A percentile compares a stretch with the other conserved stretches of the same genome.
Evolutionary conservation across 768 basidiomycete genomes (phyloP).

Genomic region (Mycena rebaudengoi): DNA sequence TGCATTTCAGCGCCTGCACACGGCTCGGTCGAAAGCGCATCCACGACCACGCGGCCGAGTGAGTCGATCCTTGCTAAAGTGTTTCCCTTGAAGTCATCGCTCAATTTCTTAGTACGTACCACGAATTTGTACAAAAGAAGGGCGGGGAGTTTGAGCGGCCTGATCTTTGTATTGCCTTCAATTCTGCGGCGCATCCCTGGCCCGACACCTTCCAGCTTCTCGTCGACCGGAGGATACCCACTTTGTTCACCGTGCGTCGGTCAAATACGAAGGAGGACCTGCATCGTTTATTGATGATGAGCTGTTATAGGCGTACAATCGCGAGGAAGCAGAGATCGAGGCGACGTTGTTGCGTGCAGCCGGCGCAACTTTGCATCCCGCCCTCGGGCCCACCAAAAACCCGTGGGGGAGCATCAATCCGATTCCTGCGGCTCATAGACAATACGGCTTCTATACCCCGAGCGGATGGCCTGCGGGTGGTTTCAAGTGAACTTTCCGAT

Average conservation of each 20-base stretch:
- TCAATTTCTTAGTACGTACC: slow-evolving; percentile 18
- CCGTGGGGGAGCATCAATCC: slow-evolving; percentile 28
- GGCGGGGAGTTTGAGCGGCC: slow-evolving; percentile 17
- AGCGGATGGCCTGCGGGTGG: slow-evolving; percentile 49
- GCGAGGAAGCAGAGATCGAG: slow-evolving; percentile 26
- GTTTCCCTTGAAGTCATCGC: background rate
- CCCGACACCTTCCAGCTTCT: slow-evolving; percentile 17
- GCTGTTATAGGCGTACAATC: slow-evolving; percentile 16
- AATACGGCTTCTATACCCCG: slow-evolving; percentile 43
- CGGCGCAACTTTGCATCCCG: slow-evolving; percentile 19
- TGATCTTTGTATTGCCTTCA: slow-evolving; percentile 24
- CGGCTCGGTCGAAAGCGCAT: slow-evolving; percentile 14
- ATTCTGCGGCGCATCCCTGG: slow-evolving; percentile 21
- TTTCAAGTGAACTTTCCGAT: slow-evolving; percentile 34
- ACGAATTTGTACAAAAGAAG: slow-evolving; percentile 10
- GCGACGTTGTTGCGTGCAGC: slow-evolving; percentile 16
- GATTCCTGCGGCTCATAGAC: slow-evolving; percentile 31
- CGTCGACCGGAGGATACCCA: slow-evolving; percentile 14
- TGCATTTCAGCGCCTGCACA: slow-evolving; percentile 4
- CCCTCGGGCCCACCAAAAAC: slow-evolving; percentile 23
- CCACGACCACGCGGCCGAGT: slow-evolving; percentile 14
- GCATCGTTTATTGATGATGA: background rate
- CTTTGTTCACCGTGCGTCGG: slow-evolving; percentile 17
- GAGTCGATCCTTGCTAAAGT: background rate
- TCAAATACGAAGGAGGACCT: background rate